Evolutionary conservation across 306 rosid genomes (phyloP), one percentile per base, ranked within the genome.

Genomic region (Astragalus membranaceus): DNA sequence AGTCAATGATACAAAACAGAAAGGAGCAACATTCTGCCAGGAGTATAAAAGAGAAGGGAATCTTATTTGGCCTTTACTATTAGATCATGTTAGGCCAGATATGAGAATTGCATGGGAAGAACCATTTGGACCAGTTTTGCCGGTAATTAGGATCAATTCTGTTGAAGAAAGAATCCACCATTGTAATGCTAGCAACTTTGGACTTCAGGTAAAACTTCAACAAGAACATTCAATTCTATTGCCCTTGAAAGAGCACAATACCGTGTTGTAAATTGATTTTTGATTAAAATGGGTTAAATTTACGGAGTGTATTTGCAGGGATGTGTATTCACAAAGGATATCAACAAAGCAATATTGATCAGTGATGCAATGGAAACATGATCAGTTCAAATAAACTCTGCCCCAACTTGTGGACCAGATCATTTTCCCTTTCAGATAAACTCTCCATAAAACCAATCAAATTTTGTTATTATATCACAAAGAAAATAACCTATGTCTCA

Each of bases 331-430:
- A n/a, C n/a, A n/a, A n/a, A n/a, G n/a, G n/a, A n/a, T n/a, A n/a
- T n/a, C n/a, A n/a, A n/a, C n/a, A n/a, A n/a, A n/a, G n/a, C 97
- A 67, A 87, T 94, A 5, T 4, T 94, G 85, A 89, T 94, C 53
- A 76, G 99, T 53, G 97, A 94, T 76, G 96, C 99, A 75, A 91
- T 94, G 97, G 99, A 94, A 67, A 87, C 97, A 0, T 97, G 99
- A 67, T 86, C 97, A 0, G 92, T 94, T 85, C 99, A 94, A 84
- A 94, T 94, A 73, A 94, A 94, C 76, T 94, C 99, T 0, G 97
- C 97, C 14, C 99, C 97, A 0, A 97, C 99, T 73, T 92, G 99
- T 1, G 97, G 99, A 23, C 99, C 99, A 0, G 99, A 94, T 72
- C 99, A 94, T 81, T 94, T 94, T 78, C 97, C 99, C 2, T 94